Evolutionary conservation across 495 filamentous ascomycete genomes (phyloP).

Genomic region (Penicillium longicatenatum): DNA sequence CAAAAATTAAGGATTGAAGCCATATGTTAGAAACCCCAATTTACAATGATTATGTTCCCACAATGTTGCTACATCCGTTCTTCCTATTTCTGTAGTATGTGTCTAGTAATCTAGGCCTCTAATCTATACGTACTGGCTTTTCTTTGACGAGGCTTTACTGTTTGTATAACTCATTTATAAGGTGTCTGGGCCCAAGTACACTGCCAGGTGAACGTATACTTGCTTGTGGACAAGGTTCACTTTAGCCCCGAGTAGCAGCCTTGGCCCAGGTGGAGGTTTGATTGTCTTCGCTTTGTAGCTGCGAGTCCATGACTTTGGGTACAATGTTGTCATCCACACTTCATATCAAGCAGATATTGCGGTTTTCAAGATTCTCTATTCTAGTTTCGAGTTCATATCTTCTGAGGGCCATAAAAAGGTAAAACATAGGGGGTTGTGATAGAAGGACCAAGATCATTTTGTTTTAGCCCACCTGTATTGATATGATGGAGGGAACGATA

Average conservation of each 20-base stretch:
- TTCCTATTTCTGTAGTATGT: background rate
- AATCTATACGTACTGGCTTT: too few relatives aligned
- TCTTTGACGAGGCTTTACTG: too few relatives aligned
- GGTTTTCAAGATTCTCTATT: background rate
- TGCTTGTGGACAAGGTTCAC: too few relatives aligned
- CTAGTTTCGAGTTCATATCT: background rate
- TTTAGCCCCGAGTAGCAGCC: too few relatives aligned
- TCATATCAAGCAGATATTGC: background rate
- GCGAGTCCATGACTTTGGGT: too few relatives aligned
- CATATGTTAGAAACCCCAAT: background rate
- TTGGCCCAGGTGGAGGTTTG: too few relatives aligned
- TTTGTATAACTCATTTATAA: too few relatives aligned
- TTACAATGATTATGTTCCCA: constrained; percentile 8
- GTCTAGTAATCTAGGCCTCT: too few relatives aligned
- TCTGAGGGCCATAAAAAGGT: background rate
- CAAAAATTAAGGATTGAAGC: constrained; percentile 7
- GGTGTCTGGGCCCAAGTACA: too few relatives aligned
- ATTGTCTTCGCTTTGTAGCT: too few relatives aligned
- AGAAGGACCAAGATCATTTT: constrained; percentile 22
- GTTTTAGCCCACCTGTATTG: constrained; percentile 28
- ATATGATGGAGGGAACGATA: constrained; percentile 30
- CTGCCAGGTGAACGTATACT: too few relatives aligned
- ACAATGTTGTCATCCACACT: too few relatives aligned
- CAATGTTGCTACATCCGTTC: background rate
- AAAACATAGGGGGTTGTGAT: background rate